Evolutionary conservation across 345 rosid genomes (phyloP).

Genomic region (Hibiscus syriacus): DNA sequence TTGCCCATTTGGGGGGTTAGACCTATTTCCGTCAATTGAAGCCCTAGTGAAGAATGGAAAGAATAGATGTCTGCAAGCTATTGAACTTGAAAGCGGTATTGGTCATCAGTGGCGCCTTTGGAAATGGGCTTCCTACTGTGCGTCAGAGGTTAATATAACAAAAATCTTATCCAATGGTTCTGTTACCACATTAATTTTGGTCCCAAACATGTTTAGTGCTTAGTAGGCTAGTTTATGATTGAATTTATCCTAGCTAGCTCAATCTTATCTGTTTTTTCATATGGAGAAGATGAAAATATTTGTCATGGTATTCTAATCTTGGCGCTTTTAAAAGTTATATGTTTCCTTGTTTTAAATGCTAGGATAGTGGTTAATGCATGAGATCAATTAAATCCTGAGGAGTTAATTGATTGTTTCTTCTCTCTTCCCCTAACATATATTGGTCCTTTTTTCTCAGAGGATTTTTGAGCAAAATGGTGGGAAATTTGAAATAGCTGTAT

Average conservation of each 20-base stretch:
- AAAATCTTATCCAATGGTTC: constrained; percentile 9
- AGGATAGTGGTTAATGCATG: neutral
- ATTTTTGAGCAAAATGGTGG: constrained; percentile 81
- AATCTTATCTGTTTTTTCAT: neutral
- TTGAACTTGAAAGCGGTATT: constrained; percentile 87
- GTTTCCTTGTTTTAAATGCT: neutral
- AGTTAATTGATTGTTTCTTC: constrained; percentile 17
- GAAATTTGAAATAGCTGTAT: constrained; percentile 80
- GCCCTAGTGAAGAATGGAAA: constrained; percentile 76
- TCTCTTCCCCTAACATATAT: constrained; percentile 1
- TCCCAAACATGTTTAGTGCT: neutral
- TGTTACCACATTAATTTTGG: constrained; percentile 7
- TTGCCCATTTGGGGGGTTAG: constrained; percentile 79
- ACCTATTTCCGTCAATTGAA: constrained; percentile 76
- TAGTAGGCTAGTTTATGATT: neutral
- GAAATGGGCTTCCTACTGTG: constrained; percentile 97
- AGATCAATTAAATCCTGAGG: neutral
- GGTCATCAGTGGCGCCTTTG: constrained; percentile 82
- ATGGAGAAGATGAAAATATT: neutral
- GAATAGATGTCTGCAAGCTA: constrained; percentile 73
- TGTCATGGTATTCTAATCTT: neutral
- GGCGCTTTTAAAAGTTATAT: neutral
- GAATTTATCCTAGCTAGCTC: neutral
- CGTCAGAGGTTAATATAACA: constrained; percentile 65
- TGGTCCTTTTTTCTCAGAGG: constrained; percentile 34